These are phyloP conservation scores for Penicillium nucicola DNA, from an alignment of 495 filamentous ascomycete species.

Conservation along the genomic window DNA sequence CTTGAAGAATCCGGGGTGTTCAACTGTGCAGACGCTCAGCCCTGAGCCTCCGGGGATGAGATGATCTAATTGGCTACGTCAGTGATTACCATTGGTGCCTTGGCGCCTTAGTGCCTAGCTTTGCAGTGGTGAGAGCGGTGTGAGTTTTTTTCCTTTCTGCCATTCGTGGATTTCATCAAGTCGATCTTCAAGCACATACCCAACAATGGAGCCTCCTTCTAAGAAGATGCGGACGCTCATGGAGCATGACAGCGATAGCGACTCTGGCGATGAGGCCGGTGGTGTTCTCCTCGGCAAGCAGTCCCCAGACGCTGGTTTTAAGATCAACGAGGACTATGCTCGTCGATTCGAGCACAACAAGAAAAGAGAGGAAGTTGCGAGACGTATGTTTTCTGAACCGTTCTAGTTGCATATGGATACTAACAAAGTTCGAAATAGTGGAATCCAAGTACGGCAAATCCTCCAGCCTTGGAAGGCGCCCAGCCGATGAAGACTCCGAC, in stretches of 20 bases:
- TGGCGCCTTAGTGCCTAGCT: slow-evolving; percentile 20
- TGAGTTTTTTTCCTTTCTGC: slow-evolving; percentile 34
- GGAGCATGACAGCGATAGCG: slow-evolving; percentile 53
- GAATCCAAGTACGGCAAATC: slow-evolving; percentile 77
- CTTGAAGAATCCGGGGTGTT: slow-evolving; percentile 6
- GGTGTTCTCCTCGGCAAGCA: slow-evolving; percentile 37
- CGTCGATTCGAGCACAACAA: slow-evolving; percentile 93
- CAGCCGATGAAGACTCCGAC: slow-evolving; percentile 35
- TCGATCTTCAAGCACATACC: neutral
- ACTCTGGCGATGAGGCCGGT: slow-evolving; percentile 52
- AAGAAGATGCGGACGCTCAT: slow-evolving; percentile 46
- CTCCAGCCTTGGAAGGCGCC: slow-evolving; percentile 30
- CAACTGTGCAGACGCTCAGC: slow-evolving; percentile 1
- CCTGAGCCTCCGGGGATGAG: slow-evolving; percentile 4
- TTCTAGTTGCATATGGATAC: neutral
- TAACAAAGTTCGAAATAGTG: slow-evolving; percentile 46
- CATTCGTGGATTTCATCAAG: slow-evolving; percentile 8
- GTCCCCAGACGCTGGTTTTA: slow-evolving; percentile 49
- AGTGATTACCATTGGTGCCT: slow-evolving; percentile 20
- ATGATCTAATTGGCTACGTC: slow-evolving; percentile 46
- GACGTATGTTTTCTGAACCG: slow-evolving; percentile 51
- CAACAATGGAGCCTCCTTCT: slow-evolving; percentile 42
- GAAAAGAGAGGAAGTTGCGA: slow-evolving; percentile 84
- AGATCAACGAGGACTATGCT: slow-evolving; percentile 89
- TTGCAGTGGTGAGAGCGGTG: slow-evolving; percentile 12